Conservation (phyloP, 2,329 filamentous ascomycete genomes). For the Thelonectria blattea region DNA sequence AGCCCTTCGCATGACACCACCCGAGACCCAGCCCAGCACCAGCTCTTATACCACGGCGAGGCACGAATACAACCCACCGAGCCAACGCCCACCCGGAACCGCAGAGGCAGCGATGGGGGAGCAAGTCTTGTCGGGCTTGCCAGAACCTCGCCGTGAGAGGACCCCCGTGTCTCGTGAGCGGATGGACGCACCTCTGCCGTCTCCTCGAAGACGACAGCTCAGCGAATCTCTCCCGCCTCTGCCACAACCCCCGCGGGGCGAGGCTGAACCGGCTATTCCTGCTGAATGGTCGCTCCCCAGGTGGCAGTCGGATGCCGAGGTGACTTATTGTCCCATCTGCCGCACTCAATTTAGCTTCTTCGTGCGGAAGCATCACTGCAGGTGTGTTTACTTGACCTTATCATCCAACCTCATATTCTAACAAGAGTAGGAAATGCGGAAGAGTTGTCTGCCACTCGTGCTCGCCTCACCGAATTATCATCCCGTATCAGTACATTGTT, state of each 20-base stretch:
- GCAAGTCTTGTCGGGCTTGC: constrained; percentile 5
- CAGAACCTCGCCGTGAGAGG: constrained; percentile 23
- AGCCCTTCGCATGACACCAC: constrained; percentile 2
- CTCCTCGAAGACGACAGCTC: constrained; percentile 15
- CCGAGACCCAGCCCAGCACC: background rate
- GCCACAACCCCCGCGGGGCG: constrained; percentile 22
- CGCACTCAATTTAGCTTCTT: constrained; percentile 79
- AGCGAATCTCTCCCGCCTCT: constrained; percentile 30
- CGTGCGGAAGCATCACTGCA: constrained; percentile 91
- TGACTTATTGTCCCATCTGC: constrained; percentile 85
- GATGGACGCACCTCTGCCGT: constrained; percentile 38
- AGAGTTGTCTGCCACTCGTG: constrained; percentile 88
- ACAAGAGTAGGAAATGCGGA: constrained; percentile 77
- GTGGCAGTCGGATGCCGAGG: constrained; percentile 91
- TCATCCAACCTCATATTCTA: constrained; percentile 12
- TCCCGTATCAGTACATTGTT: constrained; percentile 92
- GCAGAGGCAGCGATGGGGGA: background rate
- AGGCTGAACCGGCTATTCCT: constrained; percentile 15
- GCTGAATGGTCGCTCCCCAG: constrained; percentile 66
- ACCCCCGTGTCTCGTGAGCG: constrained; percentile 36
- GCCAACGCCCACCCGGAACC: background rate
- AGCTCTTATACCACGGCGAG: constrained; percentile 9
- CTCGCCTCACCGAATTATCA: constrained; percentile 93
- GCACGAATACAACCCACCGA: constrained; percentile 5
- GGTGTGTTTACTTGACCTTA: constrained; percentile 53